A percentile compares a stretch with the other conserved stretches of the same genome.
Conservation (phyloP, 257 asterid genomes). For the Solanum bulbocastanum region DNA sequence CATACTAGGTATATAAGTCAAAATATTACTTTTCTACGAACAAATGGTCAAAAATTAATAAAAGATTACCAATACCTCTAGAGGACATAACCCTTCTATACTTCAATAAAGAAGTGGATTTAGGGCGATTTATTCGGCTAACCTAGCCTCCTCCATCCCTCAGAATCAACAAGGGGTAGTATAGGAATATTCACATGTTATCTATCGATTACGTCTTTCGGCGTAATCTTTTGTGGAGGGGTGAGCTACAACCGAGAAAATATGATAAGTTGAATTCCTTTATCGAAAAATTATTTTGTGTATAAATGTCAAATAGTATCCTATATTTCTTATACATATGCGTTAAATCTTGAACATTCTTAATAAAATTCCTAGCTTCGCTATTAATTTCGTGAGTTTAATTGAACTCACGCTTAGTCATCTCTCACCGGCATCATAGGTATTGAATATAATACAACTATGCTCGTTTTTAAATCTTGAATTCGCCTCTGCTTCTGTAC, state of each 20-base stretch:
- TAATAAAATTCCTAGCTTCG: background rate
- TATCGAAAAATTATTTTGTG: background rate
- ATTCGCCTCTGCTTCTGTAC: background rate
- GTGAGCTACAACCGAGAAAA: background rate
- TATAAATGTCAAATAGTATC: background rate
- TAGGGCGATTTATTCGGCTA: background rate
- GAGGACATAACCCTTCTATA: background rate
- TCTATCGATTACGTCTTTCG: background rate
- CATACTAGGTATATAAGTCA: background rate
- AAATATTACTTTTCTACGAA: background rate
- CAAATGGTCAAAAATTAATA: background rate
- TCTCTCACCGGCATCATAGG: background rate
- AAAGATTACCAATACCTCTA: background rate
- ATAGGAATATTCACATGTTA: background rate
- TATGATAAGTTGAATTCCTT: background rate
- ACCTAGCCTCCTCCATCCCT: background rate
- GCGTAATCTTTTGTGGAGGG: no score
- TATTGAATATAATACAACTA: background rate
- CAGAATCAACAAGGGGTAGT: background rate
- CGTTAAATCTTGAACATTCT: background rate
- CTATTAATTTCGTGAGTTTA: fast-evolving
- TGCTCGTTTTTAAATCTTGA: background rate
- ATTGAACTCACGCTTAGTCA: background rate
- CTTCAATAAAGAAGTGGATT: background rate
- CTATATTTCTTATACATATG: background rate